Base-by-base conservation (phyloP, 2,329 filamentous ascomycete genomes). In the Magnaporthiopsis rhizophila region DNA sequence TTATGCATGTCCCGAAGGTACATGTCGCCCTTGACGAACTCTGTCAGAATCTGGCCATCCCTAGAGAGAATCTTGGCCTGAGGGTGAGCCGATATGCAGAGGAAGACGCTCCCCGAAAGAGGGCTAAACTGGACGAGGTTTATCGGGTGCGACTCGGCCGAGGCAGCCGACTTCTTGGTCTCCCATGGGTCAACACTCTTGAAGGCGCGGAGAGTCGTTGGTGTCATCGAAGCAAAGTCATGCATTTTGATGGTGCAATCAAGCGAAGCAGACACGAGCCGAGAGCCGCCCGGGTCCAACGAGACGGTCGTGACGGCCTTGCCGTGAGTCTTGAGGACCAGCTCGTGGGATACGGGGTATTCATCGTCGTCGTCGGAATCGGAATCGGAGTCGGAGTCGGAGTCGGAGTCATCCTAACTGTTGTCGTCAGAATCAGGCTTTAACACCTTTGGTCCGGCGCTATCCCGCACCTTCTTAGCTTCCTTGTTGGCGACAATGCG, bases 21-120 rank as follows among this genome's bases (percentile, higher is more conserved):
- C 93, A 98, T 98, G 74, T 99, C 95, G 59, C 95, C 95, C 77
- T 99, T 99, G 69, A 92, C 89, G 69, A 97, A 98, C 72, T 97
- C 92, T 1, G 89, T 89, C 61, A 96, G 71, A 9, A 90, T 83
- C 59, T 96, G 91, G 56, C 95, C 95, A 78, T 99, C 94, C 71
- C 95, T 87, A 70, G 86, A 91, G 74, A 98, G 83, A 30, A 99
- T 87, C 74, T 92, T 93, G 15, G 94, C 91, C 74, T 98, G 94
- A 1, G 94, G 89, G 57, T 94, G 91, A 8, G 94, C 92, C 9
- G 92, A 90, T 59, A 98, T 82, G 69, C 95, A 96, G 45, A 99
- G 85, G 66, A 99, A 87, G 66, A 90, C 86, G 67, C 87, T 84
- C 12, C 92, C 91, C 2, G 91, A 88, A 30, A 91, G 81, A 11